Base-by-base conservation (phyloP, 1,284 basidiomycete genomes). In the Ceratobasidium sp. region DNA sequence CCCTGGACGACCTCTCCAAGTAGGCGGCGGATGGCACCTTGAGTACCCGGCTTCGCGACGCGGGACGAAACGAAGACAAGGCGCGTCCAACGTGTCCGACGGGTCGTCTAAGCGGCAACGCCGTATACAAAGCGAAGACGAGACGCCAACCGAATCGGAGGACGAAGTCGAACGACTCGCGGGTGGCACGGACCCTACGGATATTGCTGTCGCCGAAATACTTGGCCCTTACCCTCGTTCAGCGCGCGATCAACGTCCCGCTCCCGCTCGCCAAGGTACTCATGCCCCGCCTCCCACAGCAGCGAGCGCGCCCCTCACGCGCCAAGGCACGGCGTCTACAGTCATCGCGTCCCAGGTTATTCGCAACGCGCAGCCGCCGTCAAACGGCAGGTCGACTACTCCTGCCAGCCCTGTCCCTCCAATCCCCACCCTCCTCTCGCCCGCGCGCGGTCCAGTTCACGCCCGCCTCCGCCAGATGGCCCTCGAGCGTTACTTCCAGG, bases 1-100 rank as follows among this genome's bases (percentile, higher is more conserved):
- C 14, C 22, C 50, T 24, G 50, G 50, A 6, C n/a, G 6, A 9
- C 65, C 53, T 22, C 22, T 67, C 33, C 24, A 67, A 56, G 65
- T 67, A 67, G 65, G 65, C 17, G 65, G 65, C 1, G 51, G 65
- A 9, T 67, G 65, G 65, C 62, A 50, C 44, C 62, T 45, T 22
- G 27, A 45, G 9, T 24, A 27, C n/a, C 36, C 33, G 15, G 24
- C 11, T 27, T 63, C 24, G 41, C 6, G 29, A 17, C 19, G 45
- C 15, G 62, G 62, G 47, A 24, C 17, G 33, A 51, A 51, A 24
- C 48, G 48, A n/a, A 17, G 31, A 19, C 19, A 22, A 27, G 44
- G 47, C 24, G 62, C 24, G 44, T 51, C 62, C 19, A 1, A 6
- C n/a, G 1, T 27, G 14, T 15, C 48, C 17, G 22, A 19, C n/a